Conservation (phyloP, 1,284 basidiomycete species). For the Boletus semigastroideus region DNA sequence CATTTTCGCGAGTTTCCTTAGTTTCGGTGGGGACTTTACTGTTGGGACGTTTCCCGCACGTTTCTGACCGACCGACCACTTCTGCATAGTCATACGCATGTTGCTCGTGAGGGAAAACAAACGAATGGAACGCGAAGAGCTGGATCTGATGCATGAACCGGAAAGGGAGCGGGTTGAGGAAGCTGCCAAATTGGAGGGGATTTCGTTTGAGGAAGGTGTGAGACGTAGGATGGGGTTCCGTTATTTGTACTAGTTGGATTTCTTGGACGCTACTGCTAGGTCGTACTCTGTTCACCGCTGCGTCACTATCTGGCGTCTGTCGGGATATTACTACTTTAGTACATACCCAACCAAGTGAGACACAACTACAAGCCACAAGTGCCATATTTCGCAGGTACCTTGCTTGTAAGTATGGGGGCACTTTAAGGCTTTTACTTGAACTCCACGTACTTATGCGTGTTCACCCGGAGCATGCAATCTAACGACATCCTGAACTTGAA, state of each 20-base stretch:
- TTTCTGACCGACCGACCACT: neutral
- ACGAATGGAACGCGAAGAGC: slow-evolving; percentile 44
- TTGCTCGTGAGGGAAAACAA: slow-evolving; percentile 34
- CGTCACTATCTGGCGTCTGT: no score
- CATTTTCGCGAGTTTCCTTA: slow-evolving; percentile 37
- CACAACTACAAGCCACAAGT: no score
- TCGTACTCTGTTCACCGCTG: no score
- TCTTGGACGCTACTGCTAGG: no score
- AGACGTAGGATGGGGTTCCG: slow-evolving; percentile 36
- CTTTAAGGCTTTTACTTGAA: no score
- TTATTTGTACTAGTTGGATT: slow-evolving; percentile 32
- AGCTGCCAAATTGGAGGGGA: slow-evolving; percentile 49
- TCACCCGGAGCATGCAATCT: no score
- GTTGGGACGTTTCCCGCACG: neutral
- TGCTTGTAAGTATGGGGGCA: no score
- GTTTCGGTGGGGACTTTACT: slow-evolving; percentile 34
- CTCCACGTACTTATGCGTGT: no score
- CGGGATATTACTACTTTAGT: no score
- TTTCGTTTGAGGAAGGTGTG: slow-evolving; percentile 52
- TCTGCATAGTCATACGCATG: neutral
- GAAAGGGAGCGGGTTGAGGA: slow-evolving; percentile 45
- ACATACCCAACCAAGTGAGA: no score
- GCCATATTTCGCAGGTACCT: no score
- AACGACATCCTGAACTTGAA: no score
- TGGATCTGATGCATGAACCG: slow-evolving; percentile 26